Evolutionary conservation across 108 stramenopile species (phyloP), one percentile per base, ranked within the genome.

Genomic region (Schizochytrium sp.): DNA sequence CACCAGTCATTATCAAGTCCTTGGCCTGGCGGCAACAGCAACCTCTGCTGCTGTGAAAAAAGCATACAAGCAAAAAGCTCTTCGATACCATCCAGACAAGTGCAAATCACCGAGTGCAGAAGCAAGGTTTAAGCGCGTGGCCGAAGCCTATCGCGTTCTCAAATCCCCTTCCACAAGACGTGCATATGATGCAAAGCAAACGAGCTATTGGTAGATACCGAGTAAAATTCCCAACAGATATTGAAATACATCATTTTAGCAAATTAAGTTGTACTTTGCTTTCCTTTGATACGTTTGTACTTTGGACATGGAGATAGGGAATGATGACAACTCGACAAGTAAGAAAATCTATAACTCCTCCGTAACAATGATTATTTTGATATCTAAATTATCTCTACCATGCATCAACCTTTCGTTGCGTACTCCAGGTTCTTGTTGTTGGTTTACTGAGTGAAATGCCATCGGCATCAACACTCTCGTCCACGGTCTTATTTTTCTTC

Each of bases 1-100:
- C 47, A 55, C 49, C 2, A 69, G 64, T 2, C 76, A 83, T 28
- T 83, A 83, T 53, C 53, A 49, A 83, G 76, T 83, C 15, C 76
- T 83, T 10, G 76, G 76, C 5, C 15, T 83, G 15, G 12, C 76
- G 13, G 17, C 10, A 40, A 47, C 50, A 42, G 76, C 76, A 53
- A 19, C 76, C 45, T 38, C 53, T n/a, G 76, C 50, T 55, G 53
- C 76, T 5, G 53, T 83, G 50, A 83, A 83, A 28, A 83, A 83
- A 40, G 76, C 76, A 2, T 83, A 55, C 53, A 49, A 55, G 50
- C 47, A 83, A 55, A 83, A 83, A 28, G 76, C 76, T 5, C 76
- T 83, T 38, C 50, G 47, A 55, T 83, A 83, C 2, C 76, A 83
- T 28, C 76, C 76, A 10, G 76, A 83, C 76, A 83, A 83, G 3